phyloP scores from a whole-genome alignment of 148 eudicot species.

The Persicaria maculosa region DNA sequence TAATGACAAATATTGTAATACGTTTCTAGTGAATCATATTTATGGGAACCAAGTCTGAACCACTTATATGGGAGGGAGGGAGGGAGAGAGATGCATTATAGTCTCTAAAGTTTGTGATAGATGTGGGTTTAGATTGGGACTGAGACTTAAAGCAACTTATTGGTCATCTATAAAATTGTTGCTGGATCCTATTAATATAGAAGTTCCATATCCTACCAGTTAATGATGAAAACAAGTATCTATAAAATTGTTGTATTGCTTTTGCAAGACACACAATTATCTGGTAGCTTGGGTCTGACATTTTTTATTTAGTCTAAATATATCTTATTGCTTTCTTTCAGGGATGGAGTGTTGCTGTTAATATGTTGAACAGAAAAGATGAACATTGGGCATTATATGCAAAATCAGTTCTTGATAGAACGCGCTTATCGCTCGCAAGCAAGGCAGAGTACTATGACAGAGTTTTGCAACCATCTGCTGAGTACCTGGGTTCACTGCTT shows the following conservation, averaged over 20 bases:
- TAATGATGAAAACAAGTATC: background rate
- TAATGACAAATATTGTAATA: conserved; percentile 16
- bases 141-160: background rate
- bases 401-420: conserved; percentile 94
- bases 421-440: conserved; percentile 78
- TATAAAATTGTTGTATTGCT: background rate
- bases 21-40: background rate
- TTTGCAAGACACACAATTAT: background rate
- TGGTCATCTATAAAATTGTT: background rate
- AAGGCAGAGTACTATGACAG: conserved; percentile 85
- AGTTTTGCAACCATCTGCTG: conserved; percentile 91
- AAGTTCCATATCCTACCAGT: background rate
- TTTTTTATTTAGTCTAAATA: background rate
- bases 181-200: background rate
- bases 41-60: background rate
- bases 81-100: too few species aligned
- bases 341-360: conserved; percentile 82
- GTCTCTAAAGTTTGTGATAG: background rate
- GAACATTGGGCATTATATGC: conserved; percentile 85
- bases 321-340: conserved; percentile 20
- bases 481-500: conserved; percentile 83
- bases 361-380: conserved; percentile 57
- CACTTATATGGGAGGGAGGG: background rate
- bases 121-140: background rate
- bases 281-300: background rate